Evolutionary conservation across 495 filamentous ascomycete genomes (phyloP).

Genomic region (Penicillium diatomitis): DNA sequence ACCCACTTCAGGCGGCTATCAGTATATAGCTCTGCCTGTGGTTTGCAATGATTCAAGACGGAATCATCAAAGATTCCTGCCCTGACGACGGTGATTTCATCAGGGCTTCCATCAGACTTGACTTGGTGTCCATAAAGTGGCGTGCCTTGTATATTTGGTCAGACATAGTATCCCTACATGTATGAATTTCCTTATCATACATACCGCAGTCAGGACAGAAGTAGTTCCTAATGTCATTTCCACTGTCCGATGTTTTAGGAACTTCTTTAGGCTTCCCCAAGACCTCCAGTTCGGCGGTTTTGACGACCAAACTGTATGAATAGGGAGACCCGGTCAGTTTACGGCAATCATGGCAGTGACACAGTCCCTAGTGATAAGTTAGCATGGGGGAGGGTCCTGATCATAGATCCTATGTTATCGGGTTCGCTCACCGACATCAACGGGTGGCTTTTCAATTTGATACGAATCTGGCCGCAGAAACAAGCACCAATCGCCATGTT

Average conservation of each 20-base stretch:
- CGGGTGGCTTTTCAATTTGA: conserved; percentile 12
- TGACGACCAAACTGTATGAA: conserved; percentile 20
- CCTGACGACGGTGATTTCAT: conserved; percentile 18
- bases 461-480: conserved; percentile 3
- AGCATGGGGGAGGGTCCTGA: conserved; percentile 1
- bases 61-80: conserved; percentile 28
- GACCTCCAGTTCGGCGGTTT: conserved; percentile 15
- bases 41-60: conserved; percentile 16
- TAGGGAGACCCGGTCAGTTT: conserved; percentile 22
- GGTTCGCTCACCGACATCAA: conserved; percentile 15
- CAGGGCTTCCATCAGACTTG: conserved; percentile 8
- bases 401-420: neutral
- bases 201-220: conserved; percentile 33
- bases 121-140: conserved; percentile 23
- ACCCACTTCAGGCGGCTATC: conserved; percentile 19
- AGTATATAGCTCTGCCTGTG: conserved; percentile 22
- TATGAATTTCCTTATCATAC: neutral
- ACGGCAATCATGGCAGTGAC: conserved; percentile 32
- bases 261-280: conserved; percentile 24
- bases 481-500: conserved; percentile 2
- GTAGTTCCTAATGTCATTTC: conserved; percentile 25
- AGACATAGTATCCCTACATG: conserved; percentile 1
- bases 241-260: conserved; percentile 25
- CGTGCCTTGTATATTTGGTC: conserved; percentile 17
- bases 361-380: conserved; percentile 19